A percentile compares a stretch with the other conserved stretches of the same genome.
phyloP scores from a whole-genome alignment of 1,284 basidiomycete genomes.

The Cryptococcus neoformans region DNA sequence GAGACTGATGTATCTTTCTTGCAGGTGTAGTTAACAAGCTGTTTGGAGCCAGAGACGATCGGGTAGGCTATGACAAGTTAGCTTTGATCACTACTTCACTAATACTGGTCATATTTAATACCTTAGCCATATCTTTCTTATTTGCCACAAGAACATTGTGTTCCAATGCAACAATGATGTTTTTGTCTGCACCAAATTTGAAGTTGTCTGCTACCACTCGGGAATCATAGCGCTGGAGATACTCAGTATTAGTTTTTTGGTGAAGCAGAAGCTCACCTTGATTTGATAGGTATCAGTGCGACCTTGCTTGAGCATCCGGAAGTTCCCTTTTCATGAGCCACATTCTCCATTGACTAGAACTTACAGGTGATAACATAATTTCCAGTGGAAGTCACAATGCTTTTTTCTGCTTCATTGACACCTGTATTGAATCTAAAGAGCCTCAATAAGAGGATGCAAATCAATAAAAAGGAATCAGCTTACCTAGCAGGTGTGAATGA shows the following conservation, averaged over 20 bases:
- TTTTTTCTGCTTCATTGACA: constrained; percentile 81
- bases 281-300: constrained; percentile 89
- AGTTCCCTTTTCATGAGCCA: constrained; percentile 61
- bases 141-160: constrained; percentile 93
- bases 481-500: constrained; percentile 86
- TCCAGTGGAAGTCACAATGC: constrained; percentile 96
- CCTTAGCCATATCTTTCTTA: constrained; percentile 81
- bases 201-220: constrained; percentile 94
- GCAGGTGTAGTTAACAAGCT: constrained; percentile 29
- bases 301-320: constrained; percentile 90
- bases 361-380: constrained; percentile 83
- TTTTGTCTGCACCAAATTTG: constrained; percentile 90
- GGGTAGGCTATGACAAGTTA: constrained; percentile 24
- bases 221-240: constrained; percentile 69
- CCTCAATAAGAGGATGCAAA: background rate
- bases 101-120: constrained; percentile 7
- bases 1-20: constrained; percentile 30
- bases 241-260: constrained; percentile 9
- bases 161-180: constrained; percentile 92
- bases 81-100: background rate
- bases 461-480: background rate
- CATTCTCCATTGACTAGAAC: constrained; percentile 4
- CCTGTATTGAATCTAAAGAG: constrained; percentile 83
- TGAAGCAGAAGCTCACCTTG: constrained; percentile 58
- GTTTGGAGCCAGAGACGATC: constrained; percentile 26